These are phyloP conservation scores for Lentinula raphanica DNA, from an alignment of 768 basidiomycete species.

Conservation along the genomic window DNA sequence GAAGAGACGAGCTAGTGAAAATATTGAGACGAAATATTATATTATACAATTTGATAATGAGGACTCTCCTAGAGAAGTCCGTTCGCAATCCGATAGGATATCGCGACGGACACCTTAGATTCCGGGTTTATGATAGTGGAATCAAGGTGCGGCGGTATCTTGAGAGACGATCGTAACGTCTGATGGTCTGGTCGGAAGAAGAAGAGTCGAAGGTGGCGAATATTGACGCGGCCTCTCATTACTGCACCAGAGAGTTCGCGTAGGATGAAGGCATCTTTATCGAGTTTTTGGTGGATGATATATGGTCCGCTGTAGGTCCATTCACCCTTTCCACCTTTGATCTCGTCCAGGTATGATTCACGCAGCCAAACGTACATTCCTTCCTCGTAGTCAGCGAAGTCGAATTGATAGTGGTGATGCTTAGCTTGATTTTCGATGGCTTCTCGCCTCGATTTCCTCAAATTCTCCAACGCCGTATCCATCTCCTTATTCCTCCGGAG, in stretches of 20 bases:
- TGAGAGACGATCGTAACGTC: background rate
- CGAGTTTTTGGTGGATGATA: conserved; percentile 7
- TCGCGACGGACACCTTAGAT: too few relatives aligned
- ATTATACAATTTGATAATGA: too few relatives aligned
- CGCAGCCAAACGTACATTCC: too few relatives aligned
- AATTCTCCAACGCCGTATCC: conserved; percentile 4
- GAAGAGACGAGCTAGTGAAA: too few relatives aligned
- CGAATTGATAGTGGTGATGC: conserved; percentile 9
- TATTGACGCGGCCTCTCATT: conserved; percentile 2
- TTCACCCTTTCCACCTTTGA: conserved; percentile 23
- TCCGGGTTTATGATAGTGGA: too few relatives aligned
- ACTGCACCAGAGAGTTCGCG: conserved; percentile 5
- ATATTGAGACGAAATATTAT: too few relatives aligned
- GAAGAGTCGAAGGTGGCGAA: background rate
- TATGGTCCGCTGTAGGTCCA: conserved; percentile 25
- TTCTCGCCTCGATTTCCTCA: conserved; percentile 10
- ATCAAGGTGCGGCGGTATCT: too few relatives aligned
- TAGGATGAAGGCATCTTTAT: background rate
- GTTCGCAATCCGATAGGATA: too few relatives aligned
- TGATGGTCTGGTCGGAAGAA: conserved; percentile 8
- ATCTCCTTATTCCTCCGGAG: conserved; percentile 15
- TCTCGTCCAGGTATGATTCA: conserved; percentile 24
- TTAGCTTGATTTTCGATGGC: conserved; percentile 20
- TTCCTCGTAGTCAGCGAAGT: conserved; percentile 14
- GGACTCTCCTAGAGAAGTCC: too few relatives aligned